Evolutionary conservation across 768 basidiomycete genomes (phyloP).

Genomic region (Pulveroboletus sp.): DNA sequence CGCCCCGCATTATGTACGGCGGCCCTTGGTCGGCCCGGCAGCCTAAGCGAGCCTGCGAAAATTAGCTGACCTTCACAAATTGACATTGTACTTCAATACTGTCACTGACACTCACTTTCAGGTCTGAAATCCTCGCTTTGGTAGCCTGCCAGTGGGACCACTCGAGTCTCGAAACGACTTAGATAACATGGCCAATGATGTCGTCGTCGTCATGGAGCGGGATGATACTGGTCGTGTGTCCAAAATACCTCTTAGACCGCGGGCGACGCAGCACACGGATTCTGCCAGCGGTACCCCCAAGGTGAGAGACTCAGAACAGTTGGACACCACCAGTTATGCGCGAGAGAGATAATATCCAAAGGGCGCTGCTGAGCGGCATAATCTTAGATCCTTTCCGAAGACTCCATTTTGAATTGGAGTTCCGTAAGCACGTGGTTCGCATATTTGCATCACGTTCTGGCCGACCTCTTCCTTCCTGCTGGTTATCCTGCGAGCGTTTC

Average conservation of each 20-base stretch:
- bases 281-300: conserved; percentile 1
- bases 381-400: conserved; percentile 1
- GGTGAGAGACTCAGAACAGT: conserved; percentile 12
- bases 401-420: background rate
- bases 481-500: conserved; percentile 63
- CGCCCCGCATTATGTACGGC: too few relatives aligned
- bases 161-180: too few relatives aligned
- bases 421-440: background rate
- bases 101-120: too few relatives aligned
- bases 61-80: background rate
- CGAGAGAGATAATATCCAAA: conserved; percentile 1
- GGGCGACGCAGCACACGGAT: background rate
- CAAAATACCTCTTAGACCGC: conserved; percentile 13
- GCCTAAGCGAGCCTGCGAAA: conserved; percentile 9
- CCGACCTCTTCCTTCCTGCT: conserved; percentile 53
- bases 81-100: too few relatives aligned
- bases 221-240: conserved; percentile 20
- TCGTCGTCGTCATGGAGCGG: conserved; percentile 16
- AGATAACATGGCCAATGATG: background rate
- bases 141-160: too few relatives aligned
- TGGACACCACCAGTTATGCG: background rate
- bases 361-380: conserved; percentile 3
- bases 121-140: too few relatives aligned
- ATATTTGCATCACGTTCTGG: conserved; percentile 16
- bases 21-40: too few relatives aligned